Conservation (phyloP, 2,329 filamentous ascomycete species). For the Onygenales sp. region DNA sequence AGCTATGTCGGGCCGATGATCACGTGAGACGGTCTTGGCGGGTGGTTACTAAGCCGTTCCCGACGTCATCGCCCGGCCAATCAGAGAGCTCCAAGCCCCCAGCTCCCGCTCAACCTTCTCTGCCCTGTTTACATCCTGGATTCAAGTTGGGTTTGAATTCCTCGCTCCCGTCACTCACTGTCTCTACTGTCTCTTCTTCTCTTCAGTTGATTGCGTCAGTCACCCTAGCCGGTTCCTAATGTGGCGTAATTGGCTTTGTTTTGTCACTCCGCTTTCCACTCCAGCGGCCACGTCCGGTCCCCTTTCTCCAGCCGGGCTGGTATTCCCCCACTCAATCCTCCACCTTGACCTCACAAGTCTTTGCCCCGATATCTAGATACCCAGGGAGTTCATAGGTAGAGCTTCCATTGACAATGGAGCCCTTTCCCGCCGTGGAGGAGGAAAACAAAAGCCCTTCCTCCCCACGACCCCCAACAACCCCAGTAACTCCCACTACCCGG, state of each 20-base stretch:
- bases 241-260: not conserved
- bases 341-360: too few relatives aligned
- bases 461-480: not conserved
- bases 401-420: not conserved
- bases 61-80: too few relatives aligned
- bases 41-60: too few relatives aligned
- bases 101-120: not conserved
- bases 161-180: not conserved
- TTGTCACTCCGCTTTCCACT: not conserved
- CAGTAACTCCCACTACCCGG: not conserved
- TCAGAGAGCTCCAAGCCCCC: not conserved
- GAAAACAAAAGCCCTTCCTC: not conserved
- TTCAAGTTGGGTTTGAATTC: too few relatives aligned
- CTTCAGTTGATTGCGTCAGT: not conserved
- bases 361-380: not conserved
- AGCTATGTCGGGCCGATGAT: too few relatives aligned
- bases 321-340: not conserved
- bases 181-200: not conserved
- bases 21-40: too few relatives aligned
- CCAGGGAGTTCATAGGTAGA: not conserved
- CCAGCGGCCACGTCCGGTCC: too few relatives aligned
- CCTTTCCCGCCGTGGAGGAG: conserved; percentile 1
- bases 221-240: not conserved
- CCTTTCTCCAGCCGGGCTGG: not conserved
- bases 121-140: too few relatives aligned